These are phyloP conservation scores for Atkinsonella hypoxylon DNA, from an alignment of 2,329 filamentous ascomycete species.

Conservation along the genomic window DNA sequence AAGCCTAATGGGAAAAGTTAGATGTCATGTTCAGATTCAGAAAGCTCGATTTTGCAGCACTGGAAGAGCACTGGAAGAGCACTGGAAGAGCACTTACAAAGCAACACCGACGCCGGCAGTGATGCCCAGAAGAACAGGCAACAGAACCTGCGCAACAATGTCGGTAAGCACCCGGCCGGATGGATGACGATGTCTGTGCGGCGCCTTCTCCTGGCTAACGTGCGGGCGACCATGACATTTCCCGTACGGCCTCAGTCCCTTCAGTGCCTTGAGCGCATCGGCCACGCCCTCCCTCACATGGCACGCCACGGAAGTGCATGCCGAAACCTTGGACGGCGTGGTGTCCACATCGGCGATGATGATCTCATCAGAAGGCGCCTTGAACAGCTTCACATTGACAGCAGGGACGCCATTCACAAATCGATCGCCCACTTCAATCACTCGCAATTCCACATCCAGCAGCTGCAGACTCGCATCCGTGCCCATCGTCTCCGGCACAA, in stretches of 20 bases:
- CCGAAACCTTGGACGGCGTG: conserved; percentile 16
- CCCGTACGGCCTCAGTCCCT: conserved; percentile 11
- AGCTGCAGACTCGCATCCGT: conserved; percentile 39
- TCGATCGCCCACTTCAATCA: conserved; percentile 46
- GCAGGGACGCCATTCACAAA: conserved; percentile 42
- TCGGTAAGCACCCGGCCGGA: conserved; percentile 40
- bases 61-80: conserved; percentile 17
- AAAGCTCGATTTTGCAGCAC: not conserved
- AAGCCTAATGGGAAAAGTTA: conserved; percentile 29
- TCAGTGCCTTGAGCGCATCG: conserved; percentile 16
- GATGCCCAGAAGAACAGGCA: conserved; percentile 58
- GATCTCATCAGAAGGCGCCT: conserved; percentile 42
- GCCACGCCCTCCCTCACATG: conserved; percentile 29
- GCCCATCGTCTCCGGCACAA: conserved; percentile 32
- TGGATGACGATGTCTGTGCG: conserved; percentile 7
- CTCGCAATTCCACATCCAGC: conserved; percentile 41
- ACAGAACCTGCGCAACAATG: conserved; percentile 49
- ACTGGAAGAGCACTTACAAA: conserved; percentile 31
- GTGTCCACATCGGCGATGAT: conserved; percentile 38
- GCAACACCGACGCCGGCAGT: conserved; percentile 56
- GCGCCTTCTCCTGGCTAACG: conserved; percentile 6
- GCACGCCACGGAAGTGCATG: conserved; percentile 39
- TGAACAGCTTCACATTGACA: conserved; percentile 50
- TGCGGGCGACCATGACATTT: conserved; percentile 14
- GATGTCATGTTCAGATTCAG: conserved; percentile 5